phyloP scores from a whole-genome alignment of 2,329 filamentous ascomycete species.

The Cladosporium phlei region DNA sequence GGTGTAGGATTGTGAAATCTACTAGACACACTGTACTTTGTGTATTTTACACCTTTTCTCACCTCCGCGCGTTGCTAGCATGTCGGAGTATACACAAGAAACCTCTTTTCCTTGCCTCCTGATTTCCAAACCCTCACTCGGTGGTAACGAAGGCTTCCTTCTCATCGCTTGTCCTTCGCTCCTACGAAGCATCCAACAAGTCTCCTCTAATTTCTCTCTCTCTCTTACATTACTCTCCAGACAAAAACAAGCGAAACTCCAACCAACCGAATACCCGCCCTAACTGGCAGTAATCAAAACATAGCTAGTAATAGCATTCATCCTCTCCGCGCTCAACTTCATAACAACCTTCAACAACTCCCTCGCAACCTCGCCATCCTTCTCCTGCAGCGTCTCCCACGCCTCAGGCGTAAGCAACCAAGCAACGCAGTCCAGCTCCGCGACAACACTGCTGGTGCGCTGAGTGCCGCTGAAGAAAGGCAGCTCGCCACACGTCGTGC shows the following conservation, averaged over 20 bases:
- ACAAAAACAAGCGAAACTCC: not conserved
- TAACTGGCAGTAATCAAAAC: conserved; percentile 40
- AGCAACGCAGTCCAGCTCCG: conserved; percentile 73
- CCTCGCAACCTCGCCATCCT: conserved; percentile 70
- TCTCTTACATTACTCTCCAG: not conserved
- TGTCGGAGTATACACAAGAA: no score
- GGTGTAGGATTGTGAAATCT: no score
- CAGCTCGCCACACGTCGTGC: conserved; percentile 90
- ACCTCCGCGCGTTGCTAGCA: no score
- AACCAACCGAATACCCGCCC: conserved; percentile 21
- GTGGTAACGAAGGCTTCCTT: no score
- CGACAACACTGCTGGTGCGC: conserved; percentile 78
- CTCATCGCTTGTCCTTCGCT: no score
- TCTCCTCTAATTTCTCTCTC: not conserved
- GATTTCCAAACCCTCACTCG: no score
- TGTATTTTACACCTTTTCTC: no score
- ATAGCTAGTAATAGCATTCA: conserved; percentile 62
- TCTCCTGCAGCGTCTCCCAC: conserved; percentile 68
- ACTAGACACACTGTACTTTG: no score
- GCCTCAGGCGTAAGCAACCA: conserved; percentile 72
- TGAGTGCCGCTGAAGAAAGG: conserved; percentile 92
- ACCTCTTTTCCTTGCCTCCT: no score
- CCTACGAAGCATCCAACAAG: not conserved
- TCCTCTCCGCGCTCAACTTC: conserved; percentile 90
- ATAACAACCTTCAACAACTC: conserved; percentile 83